Conservation (phyloP, 208 protist species). For the Acanthamoeba healyi region DNA sequence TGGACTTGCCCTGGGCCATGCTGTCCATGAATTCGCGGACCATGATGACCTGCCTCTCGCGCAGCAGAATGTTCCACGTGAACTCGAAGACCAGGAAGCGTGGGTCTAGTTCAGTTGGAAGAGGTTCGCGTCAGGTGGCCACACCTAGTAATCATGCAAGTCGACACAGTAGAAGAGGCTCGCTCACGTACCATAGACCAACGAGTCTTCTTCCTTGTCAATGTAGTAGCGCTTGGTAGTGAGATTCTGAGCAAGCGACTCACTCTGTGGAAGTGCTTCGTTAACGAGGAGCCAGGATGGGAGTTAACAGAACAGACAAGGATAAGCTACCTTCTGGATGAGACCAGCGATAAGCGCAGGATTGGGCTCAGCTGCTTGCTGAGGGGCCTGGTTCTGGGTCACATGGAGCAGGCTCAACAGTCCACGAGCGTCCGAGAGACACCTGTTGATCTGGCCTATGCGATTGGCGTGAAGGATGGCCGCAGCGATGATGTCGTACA, state of each 20-base stretch:
- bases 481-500: conserved; percentile 69
- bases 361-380: conserved; percentile 29
- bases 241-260: conserved; percentile 72
- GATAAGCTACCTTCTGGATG: conserved; percentile 67
- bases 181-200: conserved; percentile 31
- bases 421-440: conserved; percentile 64
- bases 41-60: conserved; percentile 95
- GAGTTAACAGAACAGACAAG: neutral
- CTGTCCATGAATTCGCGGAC: conserved; percentile 93
- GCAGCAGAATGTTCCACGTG: conserved; percentile 95
- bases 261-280: conserved; percentile 29
- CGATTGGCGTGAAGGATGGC: conserved; percentile 73
- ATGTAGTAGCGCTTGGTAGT: conserved; percentile 71
- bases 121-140: too few species aligned
- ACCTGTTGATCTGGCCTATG: conserved; percentile 75
- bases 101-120: too few species aligned
- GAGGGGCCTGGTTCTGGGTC: neutral
- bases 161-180: neutral
- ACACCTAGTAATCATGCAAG: too few species aligned
- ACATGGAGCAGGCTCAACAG: conserved; percentile 54
- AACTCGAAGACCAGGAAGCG: conserved; percentile 96
- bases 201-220: conserved; percentile 14
- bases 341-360: conserved; percentile 65
- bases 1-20: conserved; percentile 88
- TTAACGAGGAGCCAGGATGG: too few species aligned